Base-by-base conservation (phyloP, 2,329 filamentous ascomycete genomes). In the Tricladium varicosporioides region DNA sequence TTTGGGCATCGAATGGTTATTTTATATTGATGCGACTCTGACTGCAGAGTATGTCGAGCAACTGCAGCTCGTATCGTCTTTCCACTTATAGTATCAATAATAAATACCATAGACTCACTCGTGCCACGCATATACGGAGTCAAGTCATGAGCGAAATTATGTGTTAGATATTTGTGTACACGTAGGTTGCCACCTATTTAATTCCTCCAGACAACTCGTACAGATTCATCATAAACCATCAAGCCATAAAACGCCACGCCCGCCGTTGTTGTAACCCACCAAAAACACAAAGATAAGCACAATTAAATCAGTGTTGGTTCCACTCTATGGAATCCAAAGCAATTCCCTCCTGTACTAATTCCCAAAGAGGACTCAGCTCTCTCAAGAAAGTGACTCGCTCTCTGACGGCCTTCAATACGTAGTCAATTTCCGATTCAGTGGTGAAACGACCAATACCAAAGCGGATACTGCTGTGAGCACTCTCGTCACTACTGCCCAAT, bases 391-490 rank as follows among this genome's bases (percentile, higher is more conserved):
- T 88, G 45, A 99, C 94, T 52, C 94, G 85, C 71, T 96, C 91
- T 72, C 83, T 84, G 0, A 99, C 94, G 0, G 94, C 93, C 77
- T 96, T 94, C 57, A 99, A 79, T 10, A 99, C 94, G 70, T 99
- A 99, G 73, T 99, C 93, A 60, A 99, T 96, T 78, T 99, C 94
- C 27, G 80, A 82, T 69, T 97, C 91, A 0, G 94, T 96, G 2
- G 94, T 99, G 76, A 97, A 99, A 7, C 94, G 88, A 31, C 94
- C 94, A 69, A 99, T 97, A 48, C 94, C 94, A 66, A 99, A 99
- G 56, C 94, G 85, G 67, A 99, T 99, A 78, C 92, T 96, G 75
- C 91, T 96, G 77, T 99, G 94, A 8, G 94, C 94, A 67, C 89
- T 97, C 77, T 99, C 94, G 68, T 99, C 94, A 65, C 92, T 97